Evolutionary conservation across 31 red algal genomes (phyloP).

Genomic region (Pterothamnion heteromorphum): DNA sequence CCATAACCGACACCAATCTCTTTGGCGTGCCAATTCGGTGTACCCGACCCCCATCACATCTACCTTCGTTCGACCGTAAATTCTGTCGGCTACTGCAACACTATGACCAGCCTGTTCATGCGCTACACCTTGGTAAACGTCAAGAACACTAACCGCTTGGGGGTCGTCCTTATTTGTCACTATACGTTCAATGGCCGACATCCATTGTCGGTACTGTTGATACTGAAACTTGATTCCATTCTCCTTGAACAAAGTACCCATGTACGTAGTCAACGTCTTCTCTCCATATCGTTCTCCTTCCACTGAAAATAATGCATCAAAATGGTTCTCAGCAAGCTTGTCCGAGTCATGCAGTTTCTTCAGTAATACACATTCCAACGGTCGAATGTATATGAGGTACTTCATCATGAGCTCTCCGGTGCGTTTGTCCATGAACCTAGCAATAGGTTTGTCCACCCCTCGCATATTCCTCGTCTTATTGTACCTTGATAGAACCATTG

Average conservation of each 20-base stretch:
- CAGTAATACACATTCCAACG: neutral
- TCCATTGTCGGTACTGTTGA: neutral
- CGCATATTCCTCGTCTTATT: neutral
- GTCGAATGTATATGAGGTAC: neutral
- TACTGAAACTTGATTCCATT: neutral
- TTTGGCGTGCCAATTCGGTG: neutral
- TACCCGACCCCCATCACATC: neutral
- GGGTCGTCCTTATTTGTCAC: neutral
- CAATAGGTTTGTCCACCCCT: neutral
- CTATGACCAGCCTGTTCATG: conserved; percentile 38
- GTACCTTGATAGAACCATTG: neutral
- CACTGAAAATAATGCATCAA: neutral
- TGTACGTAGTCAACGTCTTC: neutral
- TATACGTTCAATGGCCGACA: neutral
- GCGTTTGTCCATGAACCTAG: neutral
- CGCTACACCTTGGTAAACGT: neutral
- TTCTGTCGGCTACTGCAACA: neutral
- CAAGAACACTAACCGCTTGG: neutral
- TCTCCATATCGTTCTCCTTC: neutral
- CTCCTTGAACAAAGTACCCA: neutral
- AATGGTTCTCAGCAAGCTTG: neutral
- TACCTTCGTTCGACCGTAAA: neutral
- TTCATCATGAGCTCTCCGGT: neutral
- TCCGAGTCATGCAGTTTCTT: neutral
- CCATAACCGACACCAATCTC: conserved; percentile 6